Evolutionary conservation across 257 asterid species (phyloP), one percentile per base, ranked within the genome.

Genomic region (Fraxinus cuspidata): DNA sequence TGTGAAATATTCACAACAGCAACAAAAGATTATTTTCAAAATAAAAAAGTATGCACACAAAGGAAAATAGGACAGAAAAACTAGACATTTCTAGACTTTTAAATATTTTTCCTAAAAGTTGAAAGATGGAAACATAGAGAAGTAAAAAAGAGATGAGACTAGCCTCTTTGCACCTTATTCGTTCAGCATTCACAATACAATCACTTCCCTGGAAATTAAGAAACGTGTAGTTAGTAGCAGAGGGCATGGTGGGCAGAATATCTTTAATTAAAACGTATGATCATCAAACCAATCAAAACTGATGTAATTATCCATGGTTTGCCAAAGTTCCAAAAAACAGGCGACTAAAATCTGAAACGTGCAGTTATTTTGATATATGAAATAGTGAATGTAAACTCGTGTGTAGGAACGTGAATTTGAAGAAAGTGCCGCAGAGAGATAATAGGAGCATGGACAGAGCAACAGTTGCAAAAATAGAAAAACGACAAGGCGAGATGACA

Each of bases 401-500:
- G 21, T 56, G 28, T 21, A 56, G 16, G 28, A 51, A 49, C 9
- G 5, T 51, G 21, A 51, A 51, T 51, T 16, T 51, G 2, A 5
- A 19, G 63, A 51, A 51, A 16, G 19, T 51, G 53, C 53, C 13
- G 5, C 53, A 12, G 53, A 13, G 53, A 44, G 53, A 15, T 42
- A 8, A 44, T 21, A 56, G 16, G 28, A 51, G 18, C 9, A 51
- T 51, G 7, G 60, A 51, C 23, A 51, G 7, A 49, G n/a, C n/a
- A 51, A 15, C n/a, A 7, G 7, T 15, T 0, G 60, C 0, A 12
- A 51, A 4, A 15, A 3, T 51, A 18, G 60, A 18, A 51, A 18
- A 51, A 51, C 13, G 15, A 58, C 27, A 51, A 83, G 85, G 74
- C 84, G 78, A 53, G 74, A 86, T 82, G 71, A 88, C 78, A 51